phyloP scores from a whole-genome alignment of 139 green algal species.

The Chlamydomonas sphaeroides region DNA sequence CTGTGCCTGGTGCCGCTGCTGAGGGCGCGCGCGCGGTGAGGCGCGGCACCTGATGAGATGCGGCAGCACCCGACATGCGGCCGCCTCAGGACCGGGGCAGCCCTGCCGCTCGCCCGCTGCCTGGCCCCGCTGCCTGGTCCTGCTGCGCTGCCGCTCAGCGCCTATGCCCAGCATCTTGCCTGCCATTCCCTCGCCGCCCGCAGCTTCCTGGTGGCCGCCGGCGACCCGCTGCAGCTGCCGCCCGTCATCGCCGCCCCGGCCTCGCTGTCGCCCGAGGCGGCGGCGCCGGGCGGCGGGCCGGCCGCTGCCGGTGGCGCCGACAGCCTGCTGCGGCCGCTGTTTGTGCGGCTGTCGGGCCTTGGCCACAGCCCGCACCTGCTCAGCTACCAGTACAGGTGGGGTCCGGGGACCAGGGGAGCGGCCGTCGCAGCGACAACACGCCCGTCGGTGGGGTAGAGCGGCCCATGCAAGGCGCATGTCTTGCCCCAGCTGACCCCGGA shows the following conservation, averaged over 20 bases:
- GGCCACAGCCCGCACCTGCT: constrained; percentile 76
- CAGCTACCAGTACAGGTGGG: constrained; percentile 76
- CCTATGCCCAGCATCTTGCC: not conserved
- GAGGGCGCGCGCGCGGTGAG: constrained; percentile 53
- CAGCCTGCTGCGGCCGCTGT: constrained; percentile 79
- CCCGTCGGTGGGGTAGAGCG: too few relatives aligned
- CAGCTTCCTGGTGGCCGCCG: constrained; percentile 83
- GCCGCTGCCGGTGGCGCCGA: constrained; percentile 23
- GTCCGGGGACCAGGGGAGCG: not conserved
- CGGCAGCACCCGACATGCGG: too few relatives aligned
- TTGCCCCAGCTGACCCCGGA: too few relatives aligned
- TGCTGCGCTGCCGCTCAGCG: too few relatives aligned
- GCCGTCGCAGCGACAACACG: too few relatives aligned
- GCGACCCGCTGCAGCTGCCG: constrained; percentile 88
- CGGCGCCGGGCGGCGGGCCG: not conserved
- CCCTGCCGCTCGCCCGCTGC: too few relatives aligned
- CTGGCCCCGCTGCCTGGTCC: too few relatives aligned
- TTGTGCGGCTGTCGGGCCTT: constrained; percentile 76
- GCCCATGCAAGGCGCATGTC: too few relatives aligned
- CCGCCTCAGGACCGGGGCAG: too few relatives aligned
- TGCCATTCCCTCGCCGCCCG: not conserved
- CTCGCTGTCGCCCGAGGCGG: constrained; percentile 10
- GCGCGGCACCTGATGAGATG: too few relatives aligned
- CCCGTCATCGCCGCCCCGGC: constrained; percentile 77
- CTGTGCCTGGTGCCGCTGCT: constrained; percentile 77